Conservation (phyloP, 1,284 basidiomycete genomes). For the Fomitopsis betulina region DNA sequence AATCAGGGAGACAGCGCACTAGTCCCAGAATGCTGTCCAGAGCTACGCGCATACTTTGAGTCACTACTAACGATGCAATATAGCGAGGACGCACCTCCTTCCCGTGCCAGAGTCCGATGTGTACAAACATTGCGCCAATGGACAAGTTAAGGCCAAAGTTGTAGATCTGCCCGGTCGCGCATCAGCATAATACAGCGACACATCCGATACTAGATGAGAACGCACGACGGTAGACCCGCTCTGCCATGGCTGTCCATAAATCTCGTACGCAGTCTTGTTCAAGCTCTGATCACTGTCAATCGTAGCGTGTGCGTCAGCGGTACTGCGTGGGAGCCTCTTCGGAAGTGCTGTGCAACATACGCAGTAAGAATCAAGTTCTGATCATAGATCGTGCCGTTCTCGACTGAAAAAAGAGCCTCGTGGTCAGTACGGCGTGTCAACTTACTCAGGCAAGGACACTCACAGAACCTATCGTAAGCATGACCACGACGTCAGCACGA, state of each 20-base stretch:
- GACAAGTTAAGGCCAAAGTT: slow-evolving; percentile 19
- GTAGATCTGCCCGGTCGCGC: slow-evolving; percentile 8
- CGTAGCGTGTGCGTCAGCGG: background rate
- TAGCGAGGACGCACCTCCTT: slow-evolving; percentile 31
- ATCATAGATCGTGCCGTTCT: slow-evolving; percentile 33
- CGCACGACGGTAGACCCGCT: slow-evolving; percentile 6
- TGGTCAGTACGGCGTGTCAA: too few relatives aligned
- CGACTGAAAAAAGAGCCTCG: background rate
- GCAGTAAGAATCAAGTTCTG: slow-evolving; percentile 20
- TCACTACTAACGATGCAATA: background rate
- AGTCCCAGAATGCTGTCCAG: slow-evolving; percentile 30
- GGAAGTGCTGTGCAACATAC: background rate
- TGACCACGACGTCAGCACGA: background rate
- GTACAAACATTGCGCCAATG: slow-evolving; percentile 24
- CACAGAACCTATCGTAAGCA: background rate
- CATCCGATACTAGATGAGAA: background rate
- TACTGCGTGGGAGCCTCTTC: background rate
- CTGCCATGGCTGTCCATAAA: slow-evolving; percentile 9
- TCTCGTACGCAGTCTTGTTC: slow-evolving; percentile 9
- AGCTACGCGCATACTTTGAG: background rate
- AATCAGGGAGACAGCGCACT: background rate
- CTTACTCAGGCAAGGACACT: background rate
- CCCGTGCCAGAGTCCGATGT: slow-evolving; percentile 48
- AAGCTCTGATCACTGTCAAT: slow-evolving; percentile 2
- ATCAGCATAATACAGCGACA: background rate